A percentile compares a stretch with the other conserved stretches of the same genome.
phyloP scores from a whole-genome alignment of 2,329 filamentous ascomycete species.

The Colletotrichum endophyticum region DNA sequence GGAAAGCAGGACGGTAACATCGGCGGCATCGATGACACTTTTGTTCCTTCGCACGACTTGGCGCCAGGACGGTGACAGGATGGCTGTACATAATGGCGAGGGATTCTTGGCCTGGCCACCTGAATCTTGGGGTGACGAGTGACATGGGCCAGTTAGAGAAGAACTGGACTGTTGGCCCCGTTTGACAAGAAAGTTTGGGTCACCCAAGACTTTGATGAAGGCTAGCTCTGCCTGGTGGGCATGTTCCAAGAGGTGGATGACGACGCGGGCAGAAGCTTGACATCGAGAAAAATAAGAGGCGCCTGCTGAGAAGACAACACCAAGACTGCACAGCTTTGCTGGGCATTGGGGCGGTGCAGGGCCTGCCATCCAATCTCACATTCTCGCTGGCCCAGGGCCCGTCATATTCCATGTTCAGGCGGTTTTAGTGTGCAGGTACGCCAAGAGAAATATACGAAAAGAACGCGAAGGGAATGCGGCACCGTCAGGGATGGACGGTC shows the following conservation, averaged over 20 bases:
- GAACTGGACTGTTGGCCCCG: neutral
- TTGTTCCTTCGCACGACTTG: constrained; percentile 4
- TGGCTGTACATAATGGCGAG: neutral
- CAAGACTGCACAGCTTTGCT: constrained; percentile 4
- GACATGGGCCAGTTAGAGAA: neutral
- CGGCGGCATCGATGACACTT: constrained; percentile 1
- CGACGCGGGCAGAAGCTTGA: neutral
- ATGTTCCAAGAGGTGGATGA: constrained; percentile 5
- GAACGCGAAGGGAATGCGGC: neutral
- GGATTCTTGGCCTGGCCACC: neutral
- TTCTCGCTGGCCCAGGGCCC: neutral
- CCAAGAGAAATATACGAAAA: constrained; percentile 13
- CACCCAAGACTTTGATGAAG: neutral
- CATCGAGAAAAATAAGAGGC: neutral
- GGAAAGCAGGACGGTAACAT: neutral
- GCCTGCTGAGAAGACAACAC: neutral
- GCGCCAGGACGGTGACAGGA: neutral
- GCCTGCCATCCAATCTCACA: constrained; percentile 14
- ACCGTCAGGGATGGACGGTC: neutral
- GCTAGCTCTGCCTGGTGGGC: neutral
- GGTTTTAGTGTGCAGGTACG: neutral
- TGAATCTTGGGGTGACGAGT: neutral
- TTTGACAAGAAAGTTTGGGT: neutral
- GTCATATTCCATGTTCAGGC: neutral
- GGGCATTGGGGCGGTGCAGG: constrained; percentile 18